phyloP scores from a whole-genome alignment of 208 protist genomes.

The Acanthamoeba pearcei region DNA sequence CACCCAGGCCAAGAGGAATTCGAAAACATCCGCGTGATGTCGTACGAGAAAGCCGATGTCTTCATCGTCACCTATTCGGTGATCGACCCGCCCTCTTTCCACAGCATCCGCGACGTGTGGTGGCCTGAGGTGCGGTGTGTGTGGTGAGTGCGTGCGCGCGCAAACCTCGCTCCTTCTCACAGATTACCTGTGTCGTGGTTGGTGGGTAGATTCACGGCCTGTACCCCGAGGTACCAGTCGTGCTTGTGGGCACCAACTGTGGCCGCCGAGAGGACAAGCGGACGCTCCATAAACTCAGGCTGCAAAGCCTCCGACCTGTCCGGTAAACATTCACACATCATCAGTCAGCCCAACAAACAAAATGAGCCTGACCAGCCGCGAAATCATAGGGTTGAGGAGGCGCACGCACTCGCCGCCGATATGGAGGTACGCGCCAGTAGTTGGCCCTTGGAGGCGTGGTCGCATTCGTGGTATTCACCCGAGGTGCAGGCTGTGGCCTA shows the following conservation, averaged over 20 bases:
- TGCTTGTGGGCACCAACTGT: neutral
- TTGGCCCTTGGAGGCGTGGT: too few species aligned
- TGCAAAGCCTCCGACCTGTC: neutral
- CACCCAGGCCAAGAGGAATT: neutral
- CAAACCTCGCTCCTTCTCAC: neutral
- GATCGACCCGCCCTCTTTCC: neutral
- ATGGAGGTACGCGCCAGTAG: neutral
- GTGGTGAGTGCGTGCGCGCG: neutral
- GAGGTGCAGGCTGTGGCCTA: neutral
- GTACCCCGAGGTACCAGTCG: neutral
- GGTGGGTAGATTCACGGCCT: neutral
- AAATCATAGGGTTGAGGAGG: neutral
- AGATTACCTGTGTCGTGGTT: neutral
- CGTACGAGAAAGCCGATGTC: neutral
- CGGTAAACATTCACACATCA: neutral
- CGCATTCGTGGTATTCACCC: too few species aligned
- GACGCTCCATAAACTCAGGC: neutral
- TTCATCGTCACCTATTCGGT: conserved; percentile 15
- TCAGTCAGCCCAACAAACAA: neutral
- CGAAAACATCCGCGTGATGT: neutral
- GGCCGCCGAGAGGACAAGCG: neutral
- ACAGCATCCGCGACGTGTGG: conserved; percentile 9
- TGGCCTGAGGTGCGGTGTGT: neutral
- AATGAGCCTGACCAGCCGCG: neutral
- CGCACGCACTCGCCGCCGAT: neutral